Evolutionary conservation across 1,139 yeast species (phyloP), one percentile per base, ranked within the genome.

Genomic region (Lodderomyces oxycetoniae): DNA sequence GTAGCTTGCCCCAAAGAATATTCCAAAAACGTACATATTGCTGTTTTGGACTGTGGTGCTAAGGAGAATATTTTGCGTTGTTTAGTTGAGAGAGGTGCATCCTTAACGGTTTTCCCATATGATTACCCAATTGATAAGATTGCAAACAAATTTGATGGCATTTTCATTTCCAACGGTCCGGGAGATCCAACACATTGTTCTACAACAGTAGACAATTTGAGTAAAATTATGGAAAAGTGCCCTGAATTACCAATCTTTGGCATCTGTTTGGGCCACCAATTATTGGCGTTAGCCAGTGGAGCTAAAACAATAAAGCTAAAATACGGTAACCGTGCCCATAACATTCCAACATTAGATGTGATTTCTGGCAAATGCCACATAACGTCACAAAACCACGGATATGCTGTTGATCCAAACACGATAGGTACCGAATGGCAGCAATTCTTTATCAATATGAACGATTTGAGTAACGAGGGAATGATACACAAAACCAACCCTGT

Each of bases 321-420:
- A 63, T 91, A 89, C 59, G 98, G 98, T 63, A 91, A 91, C 74
- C 82, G 98, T 66, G 98, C 96, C 17, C 98, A 91, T 64, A 91
- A 91, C 63, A 91, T 91, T 46, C 98, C 98, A 37, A 95, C 96
- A 3, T 71, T 89, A 53, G 96, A 91, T 57, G 63, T 88, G 49
- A 70, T 79, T 38, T 82, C 95, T 15, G 97, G 97, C 39, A 79
- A 80, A 58, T 89, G 97, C 61, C 95, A 91, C 60, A 91, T 91
- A 57, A 91, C 98, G 7, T 89, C 97, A 22, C 98, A 91, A 68
- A 91, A 91, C 66, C 98, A 91, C 58, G 98, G 98, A 43, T 91
- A 89, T 55, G 98, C 97, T 3, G 97, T 91, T 33, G 96, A 89
- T 55, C 79, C 82, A 16, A 46, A 65, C 17, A 84, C 96, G 19